A percentile compares a stretch with the other conserved stretches of the same genome.
These are phyloP conservation scores for Chlorociboria aeruginascens DNA, from an alignment of 495 filamentous ascomycete species.

Conservation along the genomic window DNA sequence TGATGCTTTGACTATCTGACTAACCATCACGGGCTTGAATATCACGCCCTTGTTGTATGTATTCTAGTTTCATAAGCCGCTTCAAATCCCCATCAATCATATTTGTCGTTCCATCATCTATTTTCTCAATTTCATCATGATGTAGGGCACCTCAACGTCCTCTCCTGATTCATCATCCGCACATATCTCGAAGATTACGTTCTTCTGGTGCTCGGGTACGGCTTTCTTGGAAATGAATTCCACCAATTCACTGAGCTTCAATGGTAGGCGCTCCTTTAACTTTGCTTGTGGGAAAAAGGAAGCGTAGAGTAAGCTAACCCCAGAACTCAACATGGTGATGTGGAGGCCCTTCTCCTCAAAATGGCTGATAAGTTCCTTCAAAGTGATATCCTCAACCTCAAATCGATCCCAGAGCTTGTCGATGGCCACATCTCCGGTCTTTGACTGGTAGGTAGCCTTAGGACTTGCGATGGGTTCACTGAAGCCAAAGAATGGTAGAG, in stretches of 20 bases:
- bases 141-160: conserved; percentile 95
- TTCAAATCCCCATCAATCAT: conserved; percentile 2
- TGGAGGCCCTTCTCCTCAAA: conserved; percentile 71
- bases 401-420: conserved; percentile 99
- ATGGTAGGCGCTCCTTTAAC: conserved; percentile 56
- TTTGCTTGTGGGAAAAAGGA: conserved; percentile 86
- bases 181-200: conserved; percentile 92
- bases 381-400: conserved; percentile 75
- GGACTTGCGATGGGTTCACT: conserved; percentile 89
- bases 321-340: conserved; percentile 90
- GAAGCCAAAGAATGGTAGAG: conserved; percentile 95
- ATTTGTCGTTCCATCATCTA: conserved; percentile 1
- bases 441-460: conserved; percentile 75
- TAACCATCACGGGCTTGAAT: background rate
- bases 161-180: conserved; percentile 82
- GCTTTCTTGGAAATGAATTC: conserved; percentile 84
- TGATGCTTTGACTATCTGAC: too few species aligned
- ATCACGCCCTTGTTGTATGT: background rate
- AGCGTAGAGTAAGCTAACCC: conserved; percentile 91
- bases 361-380: conserved; percentile 69
- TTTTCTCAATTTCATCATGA: conserved; percentile 57
- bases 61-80: conserved; percentile 4
- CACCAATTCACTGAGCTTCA: conserved; percentile 70
- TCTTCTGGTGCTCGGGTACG: conserved; percentile 83
- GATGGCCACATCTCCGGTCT: conserved; percentile 66